phyloP scores from a whole-genome alignment of 2,329 filamentous ascomycete species.

The Onygenales sp. region DNA sequence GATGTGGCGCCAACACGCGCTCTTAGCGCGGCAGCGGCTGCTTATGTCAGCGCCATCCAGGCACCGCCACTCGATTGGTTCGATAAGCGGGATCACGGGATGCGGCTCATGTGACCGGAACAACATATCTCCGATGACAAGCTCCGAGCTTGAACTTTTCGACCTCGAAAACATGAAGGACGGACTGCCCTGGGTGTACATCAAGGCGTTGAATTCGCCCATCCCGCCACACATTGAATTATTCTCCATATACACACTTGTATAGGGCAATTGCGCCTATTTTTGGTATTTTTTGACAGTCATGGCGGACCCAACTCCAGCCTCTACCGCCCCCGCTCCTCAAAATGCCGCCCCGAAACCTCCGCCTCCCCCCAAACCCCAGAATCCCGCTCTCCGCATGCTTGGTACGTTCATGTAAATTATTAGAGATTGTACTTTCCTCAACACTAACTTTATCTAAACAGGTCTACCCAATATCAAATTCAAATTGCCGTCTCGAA shows the following conservation, averaged over 20 bases:
- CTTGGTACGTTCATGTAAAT: conserved; percentile 6
- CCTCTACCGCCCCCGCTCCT: conserved; percentile 4
- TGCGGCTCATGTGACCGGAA: background rate
- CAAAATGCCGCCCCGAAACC: conserved; percentile 10
- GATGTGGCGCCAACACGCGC: background rate
- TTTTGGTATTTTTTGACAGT: background rate
- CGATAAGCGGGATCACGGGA: background rate
- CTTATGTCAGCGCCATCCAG: background rate
- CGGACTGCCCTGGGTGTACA: too few species aligned
- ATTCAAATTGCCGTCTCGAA: conserved; percentile 79
- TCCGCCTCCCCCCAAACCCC: conserved; percentile 9
- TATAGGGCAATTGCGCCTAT: background rate
- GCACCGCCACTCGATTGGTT: background rate
- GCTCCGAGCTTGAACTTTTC: background rate
- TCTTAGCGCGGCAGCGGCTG: background rate
- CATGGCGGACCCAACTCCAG: conserved; percentile 3
- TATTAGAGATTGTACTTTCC: background rate
- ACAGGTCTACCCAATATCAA: conserved; percentile 74
- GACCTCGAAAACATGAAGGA: background rate
- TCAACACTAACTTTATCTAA: background rate
- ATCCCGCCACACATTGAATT: background rate
- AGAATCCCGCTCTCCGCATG: conserved; percentile 14
- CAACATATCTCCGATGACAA: background rate
- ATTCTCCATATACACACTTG: background rate
- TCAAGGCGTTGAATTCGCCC: background rate